phyloP scores from a whole-genome alignment of 257 asterid species.

The Plantago elongata region DNA sequence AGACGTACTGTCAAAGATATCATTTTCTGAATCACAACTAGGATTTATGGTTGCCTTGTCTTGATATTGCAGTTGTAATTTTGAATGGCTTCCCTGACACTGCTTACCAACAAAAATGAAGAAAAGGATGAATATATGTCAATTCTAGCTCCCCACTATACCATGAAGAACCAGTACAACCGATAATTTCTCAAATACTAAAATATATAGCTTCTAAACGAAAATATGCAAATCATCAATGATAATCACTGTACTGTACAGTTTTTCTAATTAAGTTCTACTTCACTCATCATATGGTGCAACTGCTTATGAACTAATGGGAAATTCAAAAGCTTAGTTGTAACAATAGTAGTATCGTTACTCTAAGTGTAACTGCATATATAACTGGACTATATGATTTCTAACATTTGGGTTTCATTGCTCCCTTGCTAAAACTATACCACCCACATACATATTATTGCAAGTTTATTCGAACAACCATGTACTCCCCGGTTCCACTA shows the following conservation, averaged over 20 bases:
- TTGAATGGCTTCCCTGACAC: slow-evolving; percentile 42
- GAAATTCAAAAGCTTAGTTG: no score
- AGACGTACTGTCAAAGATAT: slow-evolving; percentile 16
- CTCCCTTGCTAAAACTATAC: neutral
- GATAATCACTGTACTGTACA: neutral
- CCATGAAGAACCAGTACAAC: neutral
- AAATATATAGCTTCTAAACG: neutral
- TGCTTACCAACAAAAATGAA: slow-evolving; percentile 1
- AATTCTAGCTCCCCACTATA: neutral
- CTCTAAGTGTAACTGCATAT: no score
- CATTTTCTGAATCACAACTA: slow-evolving; percentile 25
- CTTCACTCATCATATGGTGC: no score
- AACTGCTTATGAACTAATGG: no score
- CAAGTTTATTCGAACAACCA: neutral
- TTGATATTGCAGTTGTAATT: slow-evolving; percentile 34
- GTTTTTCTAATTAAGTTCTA: neutral
- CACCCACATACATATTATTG: neutral
- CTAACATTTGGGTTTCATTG: neutral
- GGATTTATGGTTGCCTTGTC: slow-evolving; percentile 22
- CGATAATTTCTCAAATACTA: neutral
- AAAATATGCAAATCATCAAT: neutral
- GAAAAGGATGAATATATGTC: neutral
- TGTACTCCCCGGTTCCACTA: neutral
- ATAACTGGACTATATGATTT: neutral
- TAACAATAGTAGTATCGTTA: neutral